Evolutionary conservation across 2,329 filamentous ascomycete genomes (phyloP).

Genomic region (Diaporthe citriasiana): DNA sequence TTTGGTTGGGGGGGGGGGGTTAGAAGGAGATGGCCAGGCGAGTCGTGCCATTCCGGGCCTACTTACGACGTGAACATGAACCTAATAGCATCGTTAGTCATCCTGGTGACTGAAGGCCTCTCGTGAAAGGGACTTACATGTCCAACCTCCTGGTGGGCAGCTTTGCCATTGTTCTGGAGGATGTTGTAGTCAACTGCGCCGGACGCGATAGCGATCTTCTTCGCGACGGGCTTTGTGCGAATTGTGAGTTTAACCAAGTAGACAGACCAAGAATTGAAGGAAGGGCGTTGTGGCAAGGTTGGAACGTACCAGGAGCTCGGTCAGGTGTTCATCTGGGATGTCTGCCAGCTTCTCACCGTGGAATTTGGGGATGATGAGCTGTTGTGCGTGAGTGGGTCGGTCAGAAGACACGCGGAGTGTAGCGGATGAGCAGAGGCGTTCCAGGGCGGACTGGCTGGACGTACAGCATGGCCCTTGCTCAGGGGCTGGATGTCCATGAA

Average conservation of each 20-base stretch:
- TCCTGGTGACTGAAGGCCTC: neutral
- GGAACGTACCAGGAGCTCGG: slow-evolving; percentile 80
- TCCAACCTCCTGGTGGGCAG: slow-evolving; percentile 93
- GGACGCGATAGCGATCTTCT: slow-evolving; percentile 85
- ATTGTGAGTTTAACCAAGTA: neutral
- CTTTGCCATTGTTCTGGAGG: slow-evolving; percentile 93
- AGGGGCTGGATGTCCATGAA: slow-evolving; percentile 97
- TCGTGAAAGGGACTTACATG: slow-evolving; percentile 73
- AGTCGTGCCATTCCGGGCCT: neutral
- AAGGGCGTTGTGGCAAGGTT: neutral
- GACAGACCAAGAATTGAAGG: neutral
- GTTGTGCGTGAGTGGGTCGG: neutral
- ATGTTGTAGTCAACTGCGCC: slow-evolving; percentile 90
- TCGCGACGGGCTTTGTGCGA: slow-evolving; percentile 76
- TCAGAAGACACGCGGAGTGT: neutral
- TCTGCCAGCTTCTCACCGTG: slow-evolving; percentile 94
- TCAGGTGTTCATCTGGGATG: slow-evolving; percentile 89
- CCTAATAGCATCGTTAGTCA: slow-evolving; percentile 60
- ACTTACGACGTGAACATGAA: slow-evolving; percentile 92
- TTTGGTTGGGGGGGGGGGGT: neutral
- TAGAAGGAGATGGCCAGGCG: neutral
- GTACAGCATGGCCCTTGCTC: slow-evolving; percentile 88
- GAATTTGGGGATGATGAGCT: slow-evolving; percentile 97
- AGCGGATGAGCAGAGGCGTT: neutral
- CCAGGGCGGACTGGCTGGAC: slow-evolving; percentile 49